Evolutionary conservation across 2,329 filamentous ascomycete species (phyloP), one percentile per base, ranked within the genome.

Genomic region (Aspergillus persii): DNA sequence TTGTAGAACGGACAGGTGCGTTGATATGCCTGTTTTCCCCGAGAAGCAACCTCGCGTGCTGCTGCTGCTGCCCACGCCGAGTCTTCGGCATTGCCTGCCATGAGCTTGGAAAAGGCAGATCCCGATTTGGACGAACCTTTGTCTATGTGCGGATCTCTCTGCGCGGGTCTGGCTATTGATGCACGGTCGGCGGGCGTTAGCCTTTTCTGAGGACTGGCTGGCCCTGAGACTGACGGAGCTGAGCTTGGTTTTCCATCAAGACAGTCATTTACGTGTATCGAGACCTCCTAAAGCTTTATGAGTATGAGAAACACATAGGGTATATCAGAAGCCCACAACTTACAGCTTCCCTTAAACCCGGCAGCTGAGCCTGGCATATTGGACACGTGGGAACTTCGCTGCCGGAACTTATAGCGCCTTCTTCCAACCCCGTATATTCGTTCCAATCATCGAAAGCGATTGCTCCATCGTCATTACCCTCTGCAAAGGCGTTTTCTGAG

Each of bases 1-100:
- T 99, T 99, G 80, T 99, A 99, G 69, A 99, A 99, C 0, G 95
- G 95, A 70, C 95, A 99, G 0, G 92, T 97, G 52, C 95, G 86
- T 69, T 94, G 85, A 69, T 94, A 95, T 0, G 93, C 89, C 18
- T 90, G 91, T 71, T 92, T 95, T 26, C 95, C 94, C 46, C 91
- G 85, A 2, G 92, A 88, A 1, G 89, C 85, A 30, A 85, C 79
- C 72, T 96, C 92, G 1, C 89, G 83, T 1, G 91, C 90, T 0
- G 94, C 92, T 11, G 95, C 95, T 39, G 85, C 86, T 1, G 89
- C 88, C 95, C 95, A 99, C 1, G 95, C 95, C 1, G 87, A 83
- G 72, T 96, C 90, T 78, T 99, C 95, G 4, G 90, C 91, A 68
- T 96, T 92, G 5, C 87, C 87, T 6, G 92, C 91, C 95, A 99